These are phyloP conservation scores for Lentinula guzmanii DNA, from an alignment of 768 basidiomycete genomes.

Conservation along the genomic window DNA sequence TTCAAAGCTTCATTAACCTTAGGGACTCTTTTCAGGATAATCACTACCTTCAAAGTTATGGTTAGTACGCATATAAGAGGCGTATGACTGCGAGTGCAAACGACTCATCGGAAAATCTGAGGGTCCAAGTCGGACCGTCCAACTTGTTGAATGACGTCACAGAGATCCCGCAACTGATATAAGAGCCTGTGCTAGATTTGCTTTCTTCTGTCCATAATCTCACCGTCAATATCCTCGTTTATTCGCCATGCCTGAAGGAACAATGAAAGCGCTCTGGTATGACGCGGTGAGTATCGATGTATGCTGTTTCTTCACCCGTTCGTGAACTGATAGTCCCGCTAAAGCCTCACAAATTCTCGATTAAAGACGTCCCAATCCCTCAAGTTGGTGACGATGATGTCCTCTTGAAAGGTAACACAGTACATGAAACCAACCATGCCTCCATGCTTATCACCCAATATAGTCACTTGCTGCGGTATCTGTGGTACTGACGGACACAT, in stretches of 20 bases:
- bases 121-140: background rate
- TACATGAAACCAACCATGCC: background rate
- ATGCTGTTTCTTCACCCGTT: background rate
- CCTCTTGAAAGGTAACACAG: conserved; percentile 57
- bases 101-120: background rate
- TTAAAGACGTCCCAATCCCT: conserved; percentile 65
- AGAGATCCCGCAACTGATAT: background rate
- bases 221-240: background rate
- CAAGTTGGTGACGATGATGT: conserved; percentile 62
- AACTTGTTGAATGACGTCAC: background rate
- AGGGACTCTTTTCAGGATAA: background rate
- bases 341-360: conserved; percentile 61
- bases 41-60: background rate
- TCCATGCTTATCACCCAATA: background rate
- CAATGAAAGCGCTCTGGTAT: conserved; percentile 76
- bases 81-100: too few relatives aligned
- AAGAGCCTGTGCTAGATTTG: background rate
- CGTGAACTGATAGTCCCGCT: conserved; percentile 7
- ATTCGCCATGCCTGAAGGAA: conserved; percentile 44
- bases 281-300: conserved; percentile 37
- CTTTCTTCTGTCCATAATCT: background rate
- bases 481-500: conserved; percentile 63
- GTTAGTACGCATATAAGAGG: background rate
- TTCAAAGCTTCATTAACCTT: background rate
- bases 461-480: conserved; percentile 43